A percentile compares a stretch with the other conserved stretches of the same genome.
Conservation (phyloP, 805 yeast genomes). For the Cyberlindnera maclurae region DNA sequence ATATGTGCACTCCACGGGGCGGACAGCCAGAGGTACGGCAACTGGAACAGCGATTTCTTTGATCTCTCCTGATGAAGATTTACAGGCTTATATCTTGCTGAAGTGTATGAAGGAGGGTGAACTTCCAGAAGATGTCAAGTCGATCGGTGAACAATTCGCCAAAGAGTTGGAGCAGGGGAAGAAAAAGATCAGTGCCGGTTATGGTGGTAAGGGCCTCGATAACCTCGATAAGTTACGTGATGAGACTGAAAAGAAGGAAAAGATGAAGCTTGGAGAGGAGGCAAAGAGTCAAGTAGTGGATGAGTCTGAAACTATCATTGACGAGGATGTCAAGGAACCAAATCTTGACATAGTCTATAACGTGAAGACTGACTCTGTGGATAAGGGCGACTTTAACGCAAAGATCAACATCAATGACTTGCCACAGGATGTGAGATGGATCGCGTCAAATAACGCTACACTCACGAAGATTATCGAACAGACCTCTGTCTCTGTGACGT, state of each 20-base stretch:
- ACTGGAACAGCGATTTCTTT: conserved; percentile 76
- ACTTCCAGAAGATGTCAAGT: conserved; percentile 43
- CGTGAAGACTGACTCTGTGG: conserved; percentile 47
- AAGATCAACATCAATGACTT: conserved; percentile 74
- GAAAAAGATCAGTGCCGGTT: conserved; percentile 63
- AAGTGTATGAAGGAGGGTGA: conserved; percentile 43
- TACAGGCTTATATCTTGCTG: conserved; percentile 52
- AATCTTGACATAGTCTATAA: conserved; percentile 41
- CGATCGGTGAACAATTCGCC: conserved; percentile 48
- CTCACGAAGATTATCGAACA: conserved; percentile 58
- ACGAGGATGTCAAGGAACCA: conserved; percentile 17
- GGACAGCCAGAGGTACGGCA: conserved; percentile 83
- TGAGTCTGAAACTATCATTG: conserved; percentile 14
- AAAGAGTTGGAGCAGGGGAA: conserved; percentile 61
- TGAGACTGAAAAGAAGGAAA: conserved; percentile 41
- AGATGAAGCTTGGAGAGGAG: conserved; percentile 41
- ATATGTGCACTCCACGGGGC: conserved; percentile 91
- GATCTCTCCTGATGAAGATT: conserved; percentile 54
- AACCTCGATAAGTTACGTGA: conserved; percentile 60
- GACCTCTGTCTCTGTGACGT: conserved; percentile 71
- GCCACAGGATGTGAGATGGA: conserved; percentile 77
- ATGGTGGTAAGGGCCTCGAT: conserved; percentile 89
- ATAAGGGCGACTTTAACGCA: conserved; percentile 51
- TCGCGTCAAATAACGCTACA: conserved; percentile 60
- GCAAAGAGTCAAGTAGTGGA: conserved; percentile 11